These are phyloP conservation scores for Megacollybia marginata DNA, from an alignment of 768 basidiomycete genomes.

Conservation along the genomic window DNA sequence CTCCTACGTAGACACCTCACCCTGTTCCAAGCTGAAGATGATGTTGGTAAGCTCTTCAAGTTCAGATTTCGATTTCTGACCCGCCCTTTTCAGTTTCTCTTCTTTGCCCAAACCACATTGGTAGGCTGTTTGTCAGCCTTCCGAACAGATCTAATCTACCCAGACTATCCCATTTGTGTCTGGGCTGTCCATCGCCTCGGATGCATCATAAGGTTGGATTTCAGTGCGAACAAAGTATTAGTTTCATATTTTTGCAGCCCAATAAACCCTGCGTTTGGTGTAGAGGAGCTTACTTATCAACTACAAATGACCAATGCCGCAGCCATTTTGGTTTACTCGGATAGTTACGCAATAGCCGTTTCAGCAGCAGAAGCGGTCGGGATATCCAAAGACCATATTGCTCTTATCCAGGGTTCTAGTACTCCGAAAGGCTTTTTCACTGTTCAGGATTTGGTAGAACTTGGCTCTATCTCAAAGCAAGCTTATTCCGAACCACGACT, in stretches of 20 bases:
- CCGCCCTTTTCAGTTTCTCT: constrained; percentile 39
- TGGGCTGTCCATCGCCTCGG: constrained; percentile 59
- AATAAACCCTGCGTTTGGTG: constrained; percentile 54
- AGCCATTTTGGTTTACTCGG: constrained; percentile 42
- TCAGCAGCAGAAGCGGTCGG: constrained; percentile 34
- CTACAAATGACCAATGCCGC: constrained; percentile 38
- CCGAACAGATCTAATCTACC: constrained; percentile 1
- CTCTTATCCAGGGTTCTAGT: constrained; percentile 23
- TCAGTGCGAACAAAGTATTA: constrained; percentile 1
- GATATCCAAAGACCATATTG: constrained; percentile 34
- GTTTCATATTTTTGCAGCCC: constrained; percentile 32
- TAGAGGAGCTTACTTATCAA: constrained; percentile 45
- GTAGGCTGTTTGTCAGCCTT: constrained; percentile 24
- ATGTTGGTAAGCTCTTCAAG: constrained; percentile 35
- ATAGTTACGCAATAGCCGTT: constrained; percentile 14
- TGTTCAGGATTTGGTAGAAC: constrained; percentile 40
- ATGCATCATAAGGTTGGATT: constrained; percentile 46
- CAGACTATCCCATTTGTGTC: constrained; percentile 48
- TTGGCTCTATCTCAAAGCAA: constrained; percentile 26
- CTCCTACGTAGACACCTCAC: constrained; percentile 1
- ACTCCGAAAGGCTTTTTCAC: constrained; percentile 13
- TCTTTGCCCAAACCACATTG: constrained; percentile 58
- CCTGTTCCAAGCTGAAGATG: constrained; percentile 31
- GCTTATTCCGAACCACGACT: constrained; percentile 41
- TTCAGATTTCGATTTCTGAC: neutral